These are phyloP conservation scores for Mercurialis annua DNA, from an alignment of 345 rosid species.

Conservation along the genomic window DNA sequence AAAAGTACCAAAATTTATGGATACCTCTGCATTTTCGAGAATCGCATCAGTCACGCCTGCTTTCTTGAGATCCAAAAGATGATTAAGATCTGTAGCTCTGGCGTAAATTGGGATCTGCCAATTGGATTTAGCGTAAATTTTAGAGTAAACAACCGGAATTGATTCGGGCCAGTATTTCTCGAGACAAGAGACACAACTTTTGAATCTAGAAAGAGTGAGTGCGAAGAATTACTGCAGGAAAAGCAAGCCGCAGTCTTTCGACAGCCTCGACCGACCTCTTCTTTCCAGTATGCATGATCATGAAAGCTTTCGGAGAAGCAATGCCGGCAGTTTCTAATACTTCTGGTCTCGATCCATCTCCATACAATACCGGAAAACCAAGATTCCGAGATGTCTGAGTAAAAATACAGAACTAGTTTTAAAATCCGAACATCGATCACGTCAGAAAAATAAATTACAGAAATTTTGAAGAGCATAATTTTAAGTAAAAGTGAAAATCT, in stretches of 20 bases:
- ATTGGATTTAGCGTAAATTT: constrained; percentile 12
- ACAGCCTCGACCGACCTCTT: constrained; percentile 80
- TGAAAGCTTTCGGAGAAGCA: constrained; percentile 81
- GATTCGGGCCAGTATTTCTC: too few relatives aligned
- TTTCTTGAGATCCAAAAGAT: constrained; percentile 90
- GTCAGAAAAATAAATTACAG: background rate
- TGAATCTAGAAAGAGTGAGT: constrained; percentile 12
- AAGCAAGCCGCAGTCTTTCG: constrained; percentile 84
- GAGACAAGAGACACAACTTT: constrained; percentile 2
- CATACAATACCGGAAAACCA: constrained; percentile 84
- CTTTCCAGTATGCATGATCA: constrained; percentile 87
- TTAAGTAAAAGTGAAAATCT: background rate
- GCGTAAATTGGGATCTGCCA: constrained; percentile 79
- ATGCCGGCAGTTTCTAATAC: constrained; percentile 90
- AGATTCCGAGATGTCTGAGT: constrained; percentile 69
- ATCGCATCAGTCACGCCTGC: constrained; percentile 91
- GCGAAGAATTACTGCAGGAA: constrained; percentile 60
- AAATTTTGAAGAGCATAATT: background rate
- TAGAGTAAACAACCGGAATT: constrained; percentile 11
- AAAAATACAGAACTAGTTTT: constrained; percentile 1
- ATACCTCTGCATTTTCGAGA: constrained; percentile 87
- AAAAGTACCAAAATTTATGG: background rate
- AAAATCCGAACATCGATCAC: background rate
- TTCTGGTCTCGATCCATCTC: constrained; percentile 84
- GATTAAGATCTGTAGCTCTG: constrained; percentile 77